Evolutionary conservation across 768 basidiomycete genomes (phyloP).

Genomic region (Lanmaoa pseudosensibilis): DNA sequence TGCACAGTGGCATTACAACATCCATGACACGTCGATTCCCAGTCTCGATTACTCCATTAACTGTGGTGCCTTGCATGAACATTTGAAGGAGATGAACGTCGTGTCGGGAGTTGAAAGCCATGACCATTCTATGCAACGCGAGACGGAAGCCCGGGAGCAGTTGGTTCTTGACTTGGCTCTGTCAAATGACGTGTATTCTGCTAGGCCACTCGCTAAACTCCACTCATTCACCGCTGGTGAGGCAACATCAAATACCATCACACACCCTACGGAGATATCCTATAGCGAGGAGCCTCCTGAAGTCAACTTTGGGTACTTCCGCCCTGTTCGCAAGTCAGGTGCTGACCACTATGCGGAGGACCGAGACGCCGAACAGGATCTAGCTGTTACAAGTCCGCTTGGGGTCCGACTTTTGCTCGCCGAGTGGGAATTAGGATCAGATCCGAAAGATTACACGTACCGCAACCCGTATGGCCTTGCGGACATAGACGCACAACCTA

Average conservation of each 20-base stretch:
- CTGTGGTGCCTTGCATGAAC: constrained; percentile 36
- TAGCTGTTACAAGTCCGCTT: constrained; percentile 37
- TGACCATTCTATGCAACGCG: constrained; percentile 42
- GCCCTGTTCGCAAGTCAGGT: constrained; percentile 41
- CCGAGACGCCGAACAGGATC: constrained; percentile 13
- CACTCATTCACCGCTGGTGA: not conserved
- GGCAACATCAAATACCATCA: constrained; percentile 7
- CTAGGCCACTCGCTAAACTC: constrained; percentile 37
- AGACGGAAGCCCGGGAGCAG: constrained; percentile 58
- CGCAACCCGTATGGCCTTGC: constrained; percentile 52
- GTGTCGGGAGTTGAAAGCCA: constrained; percentile 38
- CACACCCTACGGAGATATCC: constrained; percentile 42
- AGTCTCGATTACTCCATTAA: constrained; percentile 42
- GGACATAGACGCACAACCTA: constrained; percentile 17
- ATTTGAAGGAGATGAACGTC: constrained; percentile 47
- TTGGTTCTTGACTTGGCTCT: constrained; percentile 63
- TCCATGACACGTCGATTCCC: constrained; percentile 45
- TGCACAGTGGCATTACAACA: constrained; percentile 55
- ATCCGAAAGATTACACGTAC: constrained; percentile 52
- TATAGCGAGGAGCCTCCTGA: constrained; percentile 56
- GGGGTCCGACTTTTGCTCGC: constrained; percentile 64
- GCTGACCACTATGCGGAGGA: constrained; percentile 29
- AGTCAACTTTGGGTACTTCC: constrained; percentile 62
- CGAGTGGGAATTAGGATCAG: constrained; percentile 63
- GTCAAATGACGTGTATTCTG: constrained; percentile 57